Base-by-base conservation (phyloP, 2,329 filamentous ascomycete genomes). In the Phialophora verrucosa region DNA sequence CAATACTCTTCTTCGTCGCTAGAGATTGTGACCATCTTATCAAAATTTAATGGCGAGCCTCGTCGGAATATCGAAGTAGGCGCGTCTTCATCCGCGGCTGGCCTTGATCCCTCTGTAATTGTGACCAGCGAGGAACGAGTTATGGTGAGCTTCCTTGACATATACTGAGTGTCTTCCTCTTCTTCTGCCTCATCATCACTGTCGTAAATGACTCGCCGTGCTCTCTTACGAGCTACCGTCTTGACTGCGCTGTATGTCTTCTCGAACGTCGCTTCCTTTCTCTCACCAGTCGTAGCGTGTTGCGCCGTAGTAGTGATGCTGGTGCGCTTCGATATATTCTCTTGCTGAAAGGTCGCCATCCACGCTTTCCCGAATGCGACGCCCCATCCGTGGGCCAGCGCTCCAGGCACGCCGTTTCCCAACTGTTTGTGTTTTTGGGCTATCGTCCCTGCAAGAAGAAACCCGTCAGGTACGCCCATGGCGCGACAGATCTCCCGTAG, bases 351-450 rank as follows among this genome's bases (percentile, higher is more conserved):
- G 23, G 59, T 65, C 12, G 32, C 56, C 11, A 25, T 11, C 94
- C 93, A 98, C 97, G 82, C 94, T 97, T 77, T 93, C 93, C 4
- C 63, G 35, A 70, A 51, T 4, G 5, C n/a, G 4, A 91, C 73
- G 0, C 91, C 91, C 1, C 93, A 75, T 0, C 87, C 86, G 20
- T 92, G 76, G 0, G 90, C 86, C 0, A 91, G 85, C 27, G 87
- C 85, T 8, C 91, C 81, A 2, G 91, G 86, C 0, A 96, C 91
- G 31, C 88, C 91, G 75, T 96, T 96, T 0, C 92, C 92, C 0
- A 93, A 81, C 23, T 91, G 86, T 62, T 83, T 85, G 79, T 85
- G 88, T 73, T 91, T 88, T 1, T 87, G 79, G 0, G 44, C 10
- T 0, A 83, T 75, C 0, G 62, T 73, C 0, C 91, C 91, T 0